These are phyloP conservation scores for Rutidosis leptorrhynchoides DNA, from an alignment of 129 eudicot species.

Conservation along the genomic window DNA sequence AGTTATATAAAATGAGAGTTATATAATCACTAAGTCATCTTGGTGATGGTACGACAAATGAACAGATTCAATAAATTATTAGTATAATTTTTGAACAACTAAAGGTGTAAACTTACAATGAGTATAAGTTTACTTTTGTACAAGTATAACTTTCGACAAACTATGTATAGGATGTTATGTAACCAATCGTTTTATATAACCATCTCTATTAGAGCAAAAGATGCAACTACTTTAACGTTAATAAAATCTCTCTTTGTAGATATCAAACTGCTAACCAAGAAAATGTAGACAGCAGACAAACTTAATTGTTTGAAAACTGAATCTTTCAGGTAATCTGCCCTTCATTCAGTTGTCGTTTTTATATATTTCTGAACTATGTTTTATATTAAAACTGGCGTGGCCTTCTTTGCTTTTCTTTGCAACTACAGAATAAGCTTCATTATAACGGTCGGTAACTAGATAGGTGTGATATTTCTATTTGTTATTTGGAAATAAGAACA, in stretches of 20 bases:
- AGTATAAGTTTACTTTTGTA: not conserved
- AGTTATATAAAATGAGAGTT: not conserved
- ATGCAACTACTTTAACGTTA: not conserved
- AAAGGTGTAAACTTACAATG: not conserved
- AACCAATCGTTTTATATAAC: not conserved
- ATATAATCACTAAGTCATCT: too few relatives aligned
- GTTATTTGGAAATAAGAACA: not conserved
- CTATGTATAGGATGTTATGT: not conserved
- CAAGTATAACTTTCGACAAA: not conserved
- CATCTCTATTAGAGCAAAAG: not conserved
- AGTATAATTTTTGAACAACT: not conserved
- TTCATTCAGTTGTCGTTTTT: not conserved
- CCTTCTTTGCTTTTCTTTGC: not conserved
- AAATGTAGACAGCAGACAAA: not conserved
- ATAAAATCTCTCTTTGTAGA: not conserved
- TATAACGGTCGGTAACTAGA: not conserved
- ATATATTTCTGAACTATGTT: not conserved
- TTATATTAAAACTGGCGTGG: not conserved
- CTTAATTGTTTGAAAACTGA: not conserved
- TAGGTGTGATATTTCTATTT: not conserved
- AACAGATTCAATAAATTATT: not conserved
- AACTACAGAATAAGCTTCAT: not conserved
- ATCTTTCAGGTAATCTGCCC: not conserved
- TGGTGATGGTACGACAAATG: too few relatives aligned
- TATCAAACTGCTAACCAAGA: not conserved